Base-by-base conservation (phyloP, 805 yeast species). In the Brettanomyces custersianus region DNA sequence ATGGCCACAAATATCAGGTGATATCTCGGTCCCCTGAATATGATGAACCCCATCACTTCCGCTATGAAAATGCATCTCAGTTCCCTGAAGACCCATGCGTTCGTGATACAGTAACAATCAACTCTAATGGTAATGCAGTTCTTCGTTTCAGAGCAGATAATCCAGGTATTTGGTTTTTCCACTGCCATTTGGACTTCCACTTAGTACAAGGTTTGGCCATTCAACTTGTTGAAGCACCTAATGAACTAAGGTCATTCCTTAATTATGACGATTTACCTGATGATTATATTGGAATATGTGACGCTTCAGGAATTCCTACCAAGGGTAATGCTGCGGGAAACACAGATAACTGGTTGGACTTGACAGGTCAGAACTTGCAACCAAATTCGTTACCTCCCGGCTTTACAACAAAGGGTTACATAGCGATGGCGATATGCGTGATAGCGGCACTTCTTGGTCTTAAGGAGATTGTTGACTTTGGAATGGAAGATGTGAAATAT, bases 91-190 rank as follows among this genome's bases (percentile, higher is more conserved):
- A 62, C 37, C 94, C 87, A 27, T 53, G 74, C 51, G 53, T 65
- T 33, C 69, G 95, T 57, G 95, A 87, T 52, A 80, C 90, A 0
- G 75, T 75, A 16, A 63, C 70, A 44, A 74, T 85, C 13, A 72
- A 75, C 34, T 74, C 80, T 23, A 76, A 78, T 47, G 84, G 88
- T 2, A 72, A 76, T 54, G 56, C 77, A 34, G 87, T 79, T 13
- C 51, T 77, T 22, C 65, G 96, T 45, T 85, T 85, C 57, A 70
- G 63, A 47, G 86, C 95, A 10, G 75, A 81, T 49, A 87, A 88
- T 50, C 95, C 96, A 3, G 96, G 96, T 39, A 78, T 86, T 19
- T 88, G 96, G 96, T 74, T 81, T 42, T 82, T 87, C 77, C 96
- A 87, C 55, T 87, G 96, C 59, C 95, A 84, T 52, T 73, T 82